Percentiles rank a stretch among this genome's conserved stretches.
Conservation (phyloP, 495 filamentous ascomycete genomes). For the Elaphomyces granulatus region DNA sequence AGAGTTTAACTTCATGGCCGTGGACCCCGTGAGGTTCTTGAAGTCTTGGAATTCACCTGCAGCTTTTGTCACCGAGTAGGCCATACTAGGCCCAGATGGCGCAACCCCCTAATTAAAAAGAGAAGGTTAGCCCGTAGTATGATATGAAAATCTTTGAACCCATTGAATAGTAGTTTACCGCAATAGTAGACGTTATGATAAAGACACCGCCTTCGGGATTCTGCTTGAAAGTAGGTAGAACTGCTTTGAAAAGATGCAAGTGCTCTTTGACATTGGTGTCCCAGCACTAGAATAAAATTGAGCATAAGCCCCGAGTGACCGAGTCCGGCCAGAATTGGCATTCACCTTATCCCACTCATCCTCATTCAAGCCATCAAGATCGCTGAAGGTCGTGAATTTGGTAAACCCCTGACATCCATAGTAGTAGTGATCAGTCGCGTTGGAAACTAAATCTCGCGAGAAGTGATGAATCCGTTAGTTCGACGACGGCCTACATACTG, state of each 20-base stretch:
- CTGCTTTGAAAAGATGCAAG: constrained; percentile 45
- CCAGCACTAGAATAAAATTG: constrained; percentile 37
- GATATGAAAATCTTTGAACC: no score
- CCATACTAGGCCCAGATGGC: constrained; percentile 42
- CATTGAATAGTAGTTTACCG: constrained; percentile 31
- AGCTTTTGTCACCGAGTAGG: constrained; percentile 54
- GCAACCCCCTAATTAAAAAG: constrained; percentile 23
- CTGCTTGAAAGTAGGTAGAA: constrained; percentile 47
- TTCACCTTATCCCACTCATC: constrained; percentile 58
- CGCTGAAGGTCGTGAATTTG: constrained; percentile 44
- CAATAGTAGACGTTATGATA: constrained; percentile 52
- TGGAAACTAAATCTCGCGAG: neutral
- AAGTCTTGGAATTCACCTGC: constrained; percentile 30
- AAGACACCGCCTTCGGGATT: constrained; percentile 58
- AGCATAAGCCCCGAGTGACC: neutral
- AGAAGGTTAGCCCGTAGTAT: constrained; percentile 1
- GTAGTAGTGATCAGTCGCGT: constrained; percentile 1
- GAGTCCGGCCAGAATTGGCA: no score
- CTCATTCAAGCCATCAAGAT: constrained; percentile 46
- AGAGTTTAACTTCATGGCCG: no score
- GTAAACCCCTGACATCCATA: constrained; percentile 50
- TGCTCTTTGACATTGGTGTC: constrained; percentile 55
- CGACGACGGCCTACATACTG: no score
- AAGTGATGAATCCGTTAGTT: constrained; percentile 1
- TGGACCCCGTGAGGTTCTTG: no score